Conservation (phyloP, 2,329 filamentous ascomycete genomes). For the Trematosphaeria pertusa region DNA sequence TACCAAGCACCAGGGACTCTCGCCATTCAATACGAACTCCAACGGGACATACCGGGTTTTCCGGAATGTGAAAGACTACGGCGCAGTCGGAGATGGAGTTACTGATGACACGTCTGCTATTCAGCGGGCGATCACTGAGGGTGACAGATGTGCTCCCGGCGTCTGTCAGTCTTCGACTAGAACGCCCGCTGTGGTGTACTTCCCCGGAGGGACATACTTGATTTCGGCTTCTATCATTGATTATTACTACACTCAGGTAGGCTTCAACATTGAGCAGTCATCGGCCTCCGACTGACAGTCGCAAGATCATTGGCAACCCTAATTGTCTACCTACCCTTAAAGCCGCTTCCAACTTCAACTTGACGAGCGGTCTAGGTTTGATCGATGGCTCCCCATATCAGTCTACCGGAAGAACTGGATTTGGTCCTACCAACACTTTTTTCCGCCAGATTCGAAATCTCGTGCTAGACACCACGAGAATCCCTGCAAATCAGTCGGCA, state of each 20-base stretch:
- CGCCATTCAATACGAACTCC: conserved; percentile 47
- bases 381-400: conserved; percentile 64
- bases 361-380: conserved; percentile 56
- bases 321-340: conserved; percentile 63
- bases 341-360: conserved; percentile 59
- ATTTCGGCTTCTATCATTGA: conserved; percentile 65
- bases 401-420: conserved; percentile 45
- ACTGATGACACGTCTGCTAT: conserved; percentile 62
- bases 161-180: conserved; percentile 55
- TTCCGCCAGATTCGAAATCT: conserved; percentile 71
- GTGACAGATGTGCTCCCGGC: conserved; percentile 51
- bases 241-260: conserved; percentile 66
- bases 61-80: conserved; percentile 53
- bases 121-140: conserved; percentile 50
- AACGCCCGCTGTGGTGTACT: conserved; percentile 64
- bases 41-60: conserved; percentile 48
- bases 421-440: conserved; percentile 66
- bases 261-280: neutral
- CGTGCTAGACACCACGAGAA: conserved; percentile 64
- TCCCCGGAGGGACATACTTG: conserved; percentile 65
- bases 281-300: conserved; percentile 8
- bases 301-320: conserved; percentile 63
- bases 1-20: conserved; percentile 51
- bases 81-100: conserved; percentile 46
- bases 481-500: conserved; percentile 55